Evolutionary conservation across 257 asterid genomes (phyloP), one percentile per base, ranked within the genome.

Genomic region (Solanum dulcamara): DNA sequence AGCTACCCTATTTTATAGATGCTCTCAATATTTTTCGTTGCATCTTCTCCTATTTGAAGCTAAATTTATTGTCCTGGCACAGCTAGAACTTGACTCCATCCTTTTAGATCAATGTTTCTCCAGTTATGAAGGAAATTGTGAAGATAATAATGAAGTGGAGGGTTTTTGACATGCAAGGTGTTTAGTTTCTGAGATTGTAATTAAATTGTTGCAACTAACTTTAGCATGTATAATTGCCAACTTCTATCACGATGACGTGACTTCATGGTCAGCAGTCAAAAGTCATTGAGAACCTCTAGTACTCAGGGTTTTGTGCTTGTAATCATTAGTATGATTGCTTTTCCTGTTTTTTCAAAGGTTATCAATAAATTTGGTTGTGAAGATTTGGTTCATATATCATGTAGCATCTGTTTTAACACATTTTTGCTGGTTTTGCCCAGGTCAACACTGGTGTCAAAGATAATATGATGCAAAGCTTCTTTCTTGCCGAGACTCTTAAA

Each of bases 381-480:
- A 68, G 79, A 33, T 11, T 8, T 7, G 44, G n/a, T 77, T 77
- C 83, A 46, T 40, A 42, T 44, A 26, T 84, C 32, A 28, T 50
- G 68, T 48, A 17, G 26, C 66, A 14, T 44, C 85, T 72, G 44
- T 80, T 44, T 84, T 38, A 87, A 67, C 35, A 10, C 37, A 13
- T 64, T n/a, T 77, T 80, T 86, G 44, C 40, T 4, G 85, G 48
- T 88, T 32, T 64, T 83, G 67, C 86, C 86, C 95, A 97, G 99
- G 99, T 97, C 40, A 95, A 91, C 80, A 94, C 98, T 1, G 99
- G 99, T 5, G 96, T 93, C 35, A 95, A 95, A 88, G 99, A 97
- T 93, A 93, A 97, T 92, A 93, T 94, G 99, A 97, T 97, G 99
- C 99, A 97, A 83, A 97, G 99, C 93, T 97, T 97, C 88, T 97